Percentiles rank a stretch among this genome's conserved stretches.
Conservation (phyloP, 2,329 filamentous ascomycete species). For the Arthroderma uncinatum region DNA sequence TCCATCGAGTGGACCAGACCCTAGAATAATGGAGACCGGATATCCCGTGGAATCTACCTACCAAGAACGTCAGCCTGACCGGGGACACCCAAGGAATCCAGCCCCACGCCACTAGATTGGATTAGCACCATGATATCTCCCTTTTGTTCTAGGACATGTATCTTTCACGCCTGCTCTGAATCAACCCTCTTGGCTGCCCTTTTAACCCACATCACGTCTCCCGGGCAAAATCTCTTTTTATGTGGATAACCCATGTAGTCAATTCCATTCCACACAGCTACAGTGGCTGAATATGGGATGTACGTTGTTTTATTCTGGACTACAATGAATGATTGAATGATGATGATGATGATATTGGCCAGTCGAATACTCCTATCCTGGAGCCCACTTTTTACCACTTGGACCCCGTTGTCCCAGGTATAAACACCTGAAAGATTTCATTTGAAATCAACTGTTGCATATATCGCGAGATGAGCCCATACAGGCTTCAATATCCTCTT, state of each 20-base stretch:
- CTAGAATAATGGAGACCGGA: constrained; percentile 33
- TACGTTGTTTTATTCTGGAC: not conserved
- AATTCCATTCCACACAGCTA: not conserved
- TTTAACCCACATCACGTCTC: not conserved
- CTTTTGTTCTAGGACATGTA: not conserved
- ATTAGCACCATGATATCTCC: not conserved
- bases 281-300: not conserved
- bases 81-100: constrained; percentile 31
- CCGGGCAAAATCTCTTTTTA: not conserved
- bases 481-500: not conserved
- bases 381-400: not conserved
- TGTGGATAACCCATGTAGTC: not conserved
- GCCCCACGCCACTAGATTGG: constrained; percentile 26
- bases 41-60: constrained; percentile 31
- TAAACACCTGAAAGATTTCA: not conserved
- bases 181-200: not conserved
- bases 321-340: constrained; percentile 1
- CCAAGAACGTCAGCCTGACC: constrained; percentile 22
- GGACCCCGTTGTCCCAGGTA: not conserved
- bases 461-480: not conserved
- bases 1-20: constrained; percentile 31
- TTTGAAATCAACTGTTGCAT: not conserved
- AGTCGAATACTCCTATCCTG: not conserved
- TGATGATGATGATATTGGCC: not conserved
- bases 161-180: not conserved